Evolutionary conservation across 192 early-diverging fungal species (phyloP), one percentile per base, ranked within the genome.

Genomic region (Backusella parvicylindrica): DNA sequence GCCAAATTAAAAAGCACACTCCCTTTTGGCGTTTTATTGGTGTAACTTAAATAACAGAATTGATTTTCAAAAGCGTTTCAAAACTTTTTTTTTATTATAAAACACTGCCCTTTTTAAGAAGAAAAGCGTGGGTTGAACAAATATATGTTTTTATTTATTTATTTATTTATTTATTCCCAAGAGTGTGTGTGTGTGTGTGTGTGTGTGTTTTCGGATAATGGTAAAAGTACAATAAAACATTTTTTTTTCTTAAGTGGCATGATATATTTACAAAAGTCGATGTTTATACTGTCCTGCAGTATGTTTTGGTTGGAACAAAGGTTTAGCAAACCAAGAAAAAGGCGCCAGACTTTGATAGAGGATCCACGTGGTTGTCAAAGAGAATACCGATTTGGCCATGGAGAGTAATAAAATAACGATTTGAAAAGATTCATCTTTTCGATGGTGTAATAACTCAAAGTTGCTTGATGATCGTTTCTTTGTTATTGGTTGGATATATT

Each of bases 281-380:
- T 60, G 21, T 2, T 60, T 60, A 28, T 60, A 60, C 53, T 60
- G 53, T 6, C 53, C 53, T 26, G 53, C 53, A 60, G 53, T 28
- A 28, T 60, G 21, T 9, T 60, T 23, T 60, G 11, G 21, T 60
- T 28, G 53, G 53, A 60, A 60, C 26, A 60, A 21, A 12, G 53
- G 53, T 60, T 60, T 60, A 3, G 26, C 21, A 60, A 60, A 28
- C 53, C 53, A 60, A 13, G 53, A 60, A 12, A 72, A 15, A 23
- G 71, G 71, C 7, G 71, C 32, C 28, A 73, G 56, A 21, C 72
- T 73, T 33, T 64, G 56, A 40, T 73, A 73, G 2, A 73, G 9
- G 15, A 64, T 26, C 72, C 72, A 73, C 8, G 63, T 64, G 3
- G 72, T 73, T 60, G 63, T 73, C 23, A 73, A 36, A 3, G 72